Conservation (phyloP, 2,329 filamentous ascomycete species). For the Colletotrichum nymphaeae region DNA sequence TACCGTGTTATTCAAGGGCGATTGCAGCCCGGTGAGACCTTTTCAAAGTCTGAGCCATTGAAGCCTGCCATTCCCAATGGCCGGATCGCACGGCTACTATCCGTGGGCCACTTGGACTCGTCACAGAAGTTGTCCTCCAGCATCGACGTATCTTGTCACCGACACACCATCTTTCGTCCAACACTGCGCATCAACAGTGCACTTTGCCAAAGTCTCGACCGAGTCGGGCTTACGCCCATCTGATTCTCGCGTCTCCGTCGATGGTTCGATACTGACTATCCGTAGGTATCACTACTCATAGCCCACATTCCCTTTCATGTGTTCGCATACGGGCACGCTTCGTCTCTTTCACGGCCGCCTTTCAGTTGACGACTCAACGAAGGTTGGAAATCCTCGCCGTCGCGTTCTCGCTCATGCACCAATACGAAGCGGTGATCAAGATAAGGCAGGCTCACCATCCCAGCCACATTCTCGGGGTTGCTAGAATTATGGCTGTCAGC, state of each 20-base stretch:
- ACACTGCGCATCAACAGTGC: background rate
- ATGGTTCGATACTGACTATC: background rate
- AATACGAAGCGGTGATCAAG: background rate
- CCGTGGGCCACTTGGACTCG: background rate
- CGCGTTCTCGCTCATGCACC: background rate
- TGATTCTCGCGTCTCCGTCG: background rate
- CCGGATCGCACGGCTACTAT: background rate
- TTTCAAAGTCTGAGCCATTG: background rate
- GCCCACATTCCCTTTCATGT: background rate
- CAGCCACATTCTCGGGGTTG: background rate
- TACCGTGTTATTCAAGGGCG: background rate
- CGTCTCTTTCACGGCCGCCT: background rate
- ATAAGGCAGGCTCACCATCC: background rate
- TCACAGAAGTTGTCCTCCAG: background rate
- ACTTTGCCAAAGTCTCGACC: background rate
- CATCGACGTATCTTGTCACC: background rate
- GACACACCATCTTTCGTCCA: background rate
- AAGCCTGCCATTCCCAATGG: constrained; percentile 1
- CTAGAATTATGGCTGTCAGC: background rate
- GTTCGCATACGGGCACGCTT: background rate
- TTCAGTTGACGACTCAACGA: background rate
- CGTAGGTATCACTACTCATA: background rate
- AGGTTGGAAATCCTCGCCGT: background rate
- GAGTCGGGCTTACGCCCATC: background rate
- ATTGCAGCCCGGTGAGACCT: background rate